Evolutionary conservation across 345 rosid genomes (phyloP).

Genomic region (Eucalyptus urophylla): DNA sequence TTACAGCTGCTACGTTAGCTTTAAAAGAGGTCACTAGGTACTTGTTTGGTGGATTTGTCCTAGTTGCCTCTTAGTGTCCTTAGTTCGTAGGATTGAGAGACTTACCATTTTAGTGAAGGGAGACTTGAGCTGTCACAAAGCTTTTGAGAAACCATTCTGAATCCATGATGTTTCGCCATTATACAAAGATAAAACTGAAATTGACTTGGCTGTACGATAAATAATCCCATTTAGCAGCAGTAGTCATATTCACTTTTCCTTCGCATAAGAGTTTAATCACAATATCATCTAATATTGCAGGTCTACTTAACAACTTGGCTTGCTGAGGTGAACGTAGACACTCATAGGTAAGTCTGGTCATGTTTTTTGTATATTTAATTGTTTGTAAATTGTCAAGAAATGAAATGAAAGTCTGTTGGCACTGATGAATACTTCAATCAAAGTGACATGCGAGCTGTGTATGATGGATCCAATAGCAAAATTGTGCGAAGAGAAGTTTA

Average conservation of each 20-base stretch:
- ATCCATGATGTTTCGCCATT: not conserved
- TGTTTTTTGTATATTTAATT: not conserved
- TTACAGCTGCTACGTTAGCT: not conserved
- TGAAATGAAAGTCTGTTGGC: not conserved
- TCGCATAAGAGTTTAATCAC: not conserved
- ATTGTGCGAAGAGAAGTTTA: not conserved
- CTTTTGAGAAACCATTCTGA: not conserved
- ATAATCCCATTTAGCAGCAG: not conserved
- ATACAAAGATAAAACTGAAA: not conserved
- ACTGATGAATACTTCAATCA: not conserved
- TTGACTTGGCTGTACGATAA: not conserved
- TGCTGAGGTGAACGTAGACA: constrained; percentile 60
- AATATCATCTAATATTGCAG: constrained; percentile 11
- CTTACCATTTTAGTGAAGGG: not conserved
- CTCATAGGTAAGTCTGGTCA: constrained; percentile 34
- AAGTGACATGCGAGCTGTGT: not conserved
- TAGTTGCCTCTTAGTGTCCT: not conserved
- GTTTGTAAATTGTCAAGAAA: not conserved
- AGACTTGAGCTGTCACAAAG: not conserved
- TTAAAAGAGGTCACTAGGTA: not conserved
- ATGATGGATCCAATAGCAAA: not conserved
- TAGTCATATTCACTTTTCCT: not conserved
- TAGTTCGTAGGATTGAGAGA: not conserved
- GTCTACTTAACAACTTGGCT: constrained; percentile 73
- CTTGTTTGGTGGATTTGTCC: not conserved